Conservation (phyloP, 331 rosid genomes). For the Rhamnella rubrinervis region DNA sequence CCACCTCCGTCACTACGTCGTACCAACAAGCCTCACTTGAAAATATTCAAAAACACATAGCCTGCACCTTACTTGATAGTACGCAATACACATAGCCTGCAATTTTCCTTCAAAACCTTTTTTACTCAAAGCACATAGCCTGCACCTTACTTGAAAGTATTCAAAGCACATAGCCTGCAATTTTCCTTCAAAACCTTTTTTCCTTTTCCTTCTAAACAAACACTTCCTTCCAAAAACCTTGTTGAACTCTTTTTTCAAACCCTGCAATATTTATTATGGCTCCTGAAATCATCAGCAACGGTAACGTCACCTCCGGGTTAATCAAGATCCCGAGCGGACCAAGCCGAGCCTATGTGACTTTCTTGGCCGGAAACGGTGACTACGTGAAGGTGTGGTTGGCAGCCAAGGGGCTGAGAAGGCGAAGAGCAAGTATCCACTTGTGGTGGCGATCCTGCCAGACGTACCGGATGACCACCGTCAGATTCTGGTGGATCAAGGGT, state of each 20-base stretch:
- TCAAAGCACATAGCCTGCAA: too few species aligned
- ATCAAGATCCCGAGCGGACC: slow-evolving; percentile 10
- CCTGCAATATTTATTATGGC: slow-evolving; percentile 35
- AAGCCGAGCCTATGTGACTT: slow-evolving; percentile 60
- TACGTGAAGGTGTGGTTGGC: slow-evolving; percentile 81
- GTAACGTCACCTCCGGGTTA: slow-evolving; percentile 6
- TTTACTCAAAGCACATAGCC: too few species aligned
- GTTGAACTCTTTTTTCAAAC: too few species aligned
- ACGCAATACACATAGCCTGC: too few species aligned
- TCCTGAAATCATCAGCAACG: slow-evolving; percentile 34
- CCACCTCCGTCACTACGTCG: not conserved
- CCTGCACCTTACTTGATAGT: too few species aligned
- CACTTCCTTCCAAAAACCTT: too few species aligned
- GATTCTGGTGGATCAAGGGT: slow-evolving; percentile 59
- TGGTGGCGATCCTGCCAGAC: slow-evolving; percentile 71
- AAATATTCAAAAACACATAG: too few species aligned
- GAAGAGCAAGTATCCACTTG: slow-evolving; percentile 55
- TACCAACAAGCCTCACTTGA: not conserved
- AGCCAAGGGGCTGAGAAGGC: slow-evolving; percentile 80
- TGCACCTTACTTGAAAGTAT: too few species aligned
- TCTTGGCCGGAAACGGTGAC: slow-evolving; percentile 82
- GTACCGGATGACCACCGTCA: slow-evolving; percentile 72
- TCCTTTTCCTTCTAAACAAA: too few species aligned
- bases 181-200: too few species aligned
- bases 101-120: too few species aligned